Conservation (phyloP, 1,139 yeast species). For the Debaryomycetaceae sp. region DNA sequence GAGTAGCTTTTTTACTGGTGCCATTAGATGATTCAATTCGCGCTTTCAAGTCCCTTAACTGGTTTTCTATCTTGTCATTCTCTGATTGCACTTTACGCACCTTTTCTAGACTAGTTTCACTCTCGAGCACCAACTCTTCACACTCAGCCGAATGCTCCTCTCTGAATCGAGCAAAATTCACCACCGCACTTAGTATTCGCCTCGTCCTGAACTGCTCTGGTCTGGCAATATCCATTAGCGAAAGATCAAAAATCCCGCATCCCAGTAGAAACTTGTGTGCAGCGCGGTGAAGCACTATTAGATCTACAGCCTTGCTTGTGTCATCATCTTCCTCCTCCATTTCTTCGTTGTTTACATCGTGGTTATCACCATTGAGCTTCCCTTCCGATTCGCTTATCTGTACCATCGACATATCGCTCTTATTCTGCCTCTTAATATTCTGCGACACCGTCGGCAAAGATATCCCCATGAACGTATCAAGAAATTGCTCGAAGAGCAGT, state of each 20-base stretch:
- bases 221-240: constrained; percentile 56
- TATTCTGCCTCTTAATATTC: constrained; percentile 11
- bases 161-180: constrained; percentile 80
- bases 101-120: constrained; percentile 49
- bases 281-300: constrained; percentile 56
- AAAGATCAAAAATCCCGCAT: constrained; percentile 78
- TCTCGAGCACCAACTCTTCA: constrained; percentile 54
- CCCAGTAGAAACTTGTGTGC: constrained; percentile 61
- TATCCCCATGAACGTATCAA: constrained; percentile 67
- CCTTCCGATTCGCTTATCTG: constrained; percentile 3
- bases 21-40: constrained; percentile 20
- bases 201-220: constrained; percentile 70
- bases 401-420: constrained; percentile 7
- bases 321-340: constrained; percentile 28
- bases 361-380: constrained; percentile 4
- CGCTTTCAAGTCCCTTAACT: constrained; percentile 38
- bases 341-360: constrained; percentile 13
- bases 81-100: constrained; percentile 28
- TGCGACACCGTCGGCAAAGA: constrained; percentile 44
- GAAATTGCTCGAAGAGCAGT: constrained; percentile 63
- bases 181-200: constrained; percentile 75
- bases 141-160: constrained; percentile 73
- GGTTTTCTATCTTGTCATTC: constrained; percentile 39
- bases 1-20: constrained; percentile 24
- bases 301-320: constrained; percentile 34